Percentiles rank a stretch among this genome's conserved stretches.
Evolutionary conservation across 2,329 filamentous ascomycete species (phyloP).

Genomic region (Ceratocystis colombiana): DNA sequence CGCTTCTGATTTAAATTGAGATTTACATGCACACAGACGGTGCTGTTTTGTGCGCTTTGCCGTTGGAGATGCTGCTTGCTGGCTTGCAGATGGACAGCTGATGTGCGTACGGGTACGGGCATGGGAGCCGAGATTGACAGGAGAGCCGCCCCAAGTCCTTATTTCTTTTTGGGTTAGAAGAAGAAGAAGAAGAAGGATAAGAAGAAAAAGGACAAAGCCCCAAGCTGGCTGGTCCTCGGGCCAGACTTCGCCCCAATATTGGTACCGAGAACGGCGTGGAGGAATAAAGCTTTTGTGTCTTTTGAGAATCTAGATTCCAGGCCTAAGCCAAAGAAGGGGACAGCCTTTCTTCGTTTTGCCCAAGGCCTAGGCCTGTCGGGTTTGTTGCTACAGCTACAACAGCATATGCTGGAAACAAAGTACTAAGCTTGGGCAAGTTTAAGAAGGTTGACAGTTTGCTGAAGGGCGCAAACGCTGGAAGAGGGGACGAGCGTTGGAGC

Average conservation of each 20-base stretch:
- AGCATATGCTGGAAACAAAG: neutral
- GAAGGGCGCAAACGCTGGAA: neutral
- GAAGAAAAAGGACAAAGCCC: neutral
- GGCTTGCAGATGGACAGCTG: neutral
- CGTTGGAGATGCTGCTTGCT: neutral
- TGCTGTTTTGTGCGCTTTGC: neutral
- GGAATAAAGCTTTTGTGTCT: neutral
- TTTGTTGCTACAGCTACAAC: constrained; percentile 10
- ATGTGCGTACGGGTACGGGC: constrained; percentile 4
- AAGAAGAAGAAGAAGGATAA: neutral
- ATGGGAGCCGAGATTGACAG: constrained; percentile 12
- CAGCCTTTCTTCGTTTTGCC: neutral
- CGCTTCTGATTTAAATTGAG: neutral
- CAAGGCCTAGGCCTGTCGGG: neutral
- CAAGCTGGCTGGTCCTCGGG: neutral
- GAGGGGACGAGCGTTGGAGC: constrained; percentile 2
- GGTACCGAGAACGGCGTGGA: neutral
- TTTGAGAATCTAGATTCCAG: neutral
- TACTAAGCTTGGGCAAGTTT: neutral
- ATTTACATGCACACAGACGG: constrained; percentile 8
- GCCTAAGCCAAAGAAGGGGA: neutral
- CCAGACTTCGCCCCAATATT: neutral
- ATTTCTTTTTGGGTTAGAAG: neutral
- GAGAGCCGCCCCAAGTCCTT: neutral
- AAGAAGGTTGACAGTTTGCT: neutral